A percentile compares a stretch with the other conserved stretches of the same genome.
Evolutionary conservation across 345 rosid species (phyloP).

Genomic region (Eucalyptus camaldulensis): DNA sequence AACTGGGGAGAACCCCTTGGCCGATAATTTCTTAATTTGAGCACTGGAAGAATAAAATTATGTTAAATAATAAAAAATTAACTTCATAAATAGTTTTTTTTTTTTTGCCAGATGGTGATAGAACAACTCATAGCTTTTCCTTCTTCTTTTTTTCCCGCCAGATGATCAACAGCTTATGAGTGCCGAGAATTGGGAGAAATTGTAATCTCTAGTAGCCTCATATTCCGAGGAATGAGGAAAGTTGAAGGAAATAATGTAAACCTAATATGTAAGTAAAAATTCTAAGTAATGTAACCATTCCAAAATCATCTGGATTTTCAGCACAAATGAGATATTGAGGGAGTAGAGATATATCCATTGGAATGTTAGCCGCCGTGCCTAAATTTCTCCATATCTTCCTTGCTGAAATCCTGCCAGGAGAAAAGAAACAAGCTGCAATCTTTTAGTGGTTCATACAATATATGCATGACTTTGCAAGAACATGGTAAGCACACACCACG

Average conservation of each 20-base stretch:
- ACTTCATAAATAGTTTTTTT: background rate
- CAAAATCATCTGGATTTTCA: slow-evolving; percentile 89
- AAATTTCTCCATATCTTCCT: slow-evolving; percentile 62
- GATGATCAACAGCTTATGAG: background rate
- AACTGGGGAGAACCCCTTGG: background rate
- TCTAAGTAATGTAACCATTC: slow-evolving; percentile 39
- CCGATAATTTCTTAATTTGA: background rate
- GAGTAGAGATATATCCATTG: slow-evolving; percentile 54
- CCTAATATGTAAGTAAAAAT: background rate
- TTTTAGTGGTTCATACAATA: background rate
- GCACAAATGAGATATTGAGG: slow-evolving; percentile 73
- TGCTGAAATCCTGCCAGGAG: slow-evolving; percentile 48
- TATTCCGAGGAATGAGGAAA: background rate
- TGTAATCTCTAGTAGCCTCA: background rate
- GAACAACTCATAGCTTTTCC: background rate
- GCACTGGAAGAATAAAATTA: too few relatives aligned
- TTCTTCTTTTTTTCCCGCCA: rapidly evolving
- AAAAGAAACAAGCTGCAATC: background rate
- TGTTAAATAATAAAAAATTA: background rate
- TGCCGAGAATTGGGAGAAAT: background rate
- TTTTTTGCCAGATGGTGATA: background rate
- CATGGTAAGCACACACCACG: slow-evolving; percentile 25
- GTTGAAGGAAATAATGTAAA: background rate
- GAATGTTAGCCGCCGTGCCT: slow-evolving; percentile 77
- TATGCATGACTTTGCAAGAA: background rate